Evolutionary conservation across 306 rosid genomes (phyloP).

Genomic region (Pueraria montana): DNA sequence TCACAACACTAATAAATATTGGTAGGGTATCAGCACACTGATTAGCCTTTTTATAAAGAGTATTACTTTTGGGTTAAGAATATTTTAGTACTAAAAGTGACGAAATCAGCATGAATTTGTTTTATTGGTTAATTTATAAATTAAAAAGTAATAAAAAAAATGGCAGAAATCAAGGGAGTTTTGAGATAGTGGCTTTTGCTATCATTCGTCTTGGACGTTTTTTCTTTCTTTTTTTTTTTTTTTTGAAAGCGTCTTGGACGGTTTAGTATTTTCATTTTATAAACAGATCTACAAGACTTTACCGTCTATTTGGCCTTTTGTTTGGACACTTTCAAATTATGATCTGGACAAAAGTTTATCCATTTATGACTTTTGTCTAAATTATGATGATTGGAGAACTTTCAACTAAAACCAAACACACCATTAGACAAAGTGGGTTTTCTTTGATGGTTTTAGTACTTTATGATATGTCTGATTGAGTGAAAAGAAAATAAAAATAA

Average conservation of each 20-base stretch:
- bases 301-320: no score
- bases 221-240: no score
- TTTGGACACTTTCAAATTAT: no score
- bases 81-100: not conserved
- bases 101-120: not conserved
- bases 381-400: not conserved
- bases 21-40: not conserved
- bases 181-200: not conserved
- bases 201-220: not conserved
- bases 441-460: not conserved
- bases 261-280: no score
- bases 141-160: not conserved
- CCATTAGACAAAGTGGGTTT: not conserved
- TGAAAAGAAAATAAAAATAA: no score
- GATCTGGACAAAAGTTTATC: not conserved
- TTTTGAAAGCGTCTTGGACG: no score
- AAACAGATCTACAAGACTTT: no score
- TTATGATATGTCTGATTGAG: no score
- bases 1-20: not conserved
- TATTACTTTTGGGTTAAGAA: not conserved
- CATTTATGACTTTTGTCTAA: not conserved
- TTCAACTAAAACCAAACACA: not conserved
- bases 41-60: not conserved
- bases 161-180: not conserved
- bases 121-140: not conserved